Percentiles rank a stretch among this genome's conserved stretches.
Evolutionary conservation across 768 basidiomycete species (phyloP).

Genomic region (Daedalea quercina): DNA sequence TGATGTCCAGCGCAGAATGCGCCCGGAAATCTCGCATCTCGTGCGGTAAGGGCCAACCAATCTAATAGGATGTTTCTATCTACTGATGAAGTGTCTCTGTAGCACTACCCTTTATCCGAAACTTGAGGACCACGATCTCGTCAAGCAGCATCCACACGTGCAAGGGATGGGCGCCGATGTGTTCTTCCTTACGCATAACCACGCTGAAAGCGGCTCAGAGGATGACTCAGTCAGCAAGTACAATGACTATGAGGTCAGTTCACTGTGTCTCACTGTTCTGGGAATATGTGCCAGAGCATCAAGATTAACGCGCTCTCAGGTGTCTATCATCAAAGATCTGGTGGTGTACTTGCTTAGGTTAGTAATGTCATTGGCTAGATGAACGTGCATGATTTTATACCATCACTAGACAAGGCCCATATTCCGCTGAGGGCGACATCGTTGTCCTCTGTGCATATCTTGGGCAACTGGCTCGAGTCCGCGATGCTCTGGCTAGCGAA

Average conservation of each 20-base stretch:
- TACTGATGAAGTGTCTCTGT: slow-evolving; percentile 20
- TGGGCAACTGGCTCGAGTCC: slow-evolving; percentile 39
- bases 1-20: slow-evolving; percentile 70
- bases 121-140: slow-evolving; percentile 51
- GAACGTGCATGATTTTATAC: not conserved
- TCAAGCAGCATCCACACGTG: slow-evolving; percentile 46
- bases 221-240: slow-evolving; percentile 53
- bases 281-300: not conserved
- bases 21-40: slow-evolving; percentile 57
- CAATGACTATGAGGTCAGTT: slow-evolving; percentile 57
- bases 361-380: not conserved
- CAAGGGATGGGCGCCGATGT: slow-evolving; percentile 57
- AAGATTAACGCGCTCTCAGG: slow-evolving; percentile 14
- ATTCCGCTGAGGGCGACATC: slow-evolving; percentile 40
- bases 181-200: slow-evolving; percentile 59
- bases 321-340: slow-evolving; percentile 42
- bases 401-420: slow-evolving; percentile 36
- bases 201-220: slow-evolving; percentile 55
- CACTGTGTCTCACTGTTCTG: not conserved
- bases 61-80: slow-evolving; percentile 37
- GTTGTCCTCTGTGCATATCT: slow-evolving; percentile 49
- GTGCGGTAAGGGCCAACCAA: slow-evolving; percentile 35
- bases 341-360: slow-evolving; percentile 43
- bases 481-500: slow-evolving; percentile 33
- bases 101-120: slow-evolving; percentile 56